phyloP scores from a whole-genome alignment of 306 rosid genomes.

The Cucurbita moschata region DNA sequence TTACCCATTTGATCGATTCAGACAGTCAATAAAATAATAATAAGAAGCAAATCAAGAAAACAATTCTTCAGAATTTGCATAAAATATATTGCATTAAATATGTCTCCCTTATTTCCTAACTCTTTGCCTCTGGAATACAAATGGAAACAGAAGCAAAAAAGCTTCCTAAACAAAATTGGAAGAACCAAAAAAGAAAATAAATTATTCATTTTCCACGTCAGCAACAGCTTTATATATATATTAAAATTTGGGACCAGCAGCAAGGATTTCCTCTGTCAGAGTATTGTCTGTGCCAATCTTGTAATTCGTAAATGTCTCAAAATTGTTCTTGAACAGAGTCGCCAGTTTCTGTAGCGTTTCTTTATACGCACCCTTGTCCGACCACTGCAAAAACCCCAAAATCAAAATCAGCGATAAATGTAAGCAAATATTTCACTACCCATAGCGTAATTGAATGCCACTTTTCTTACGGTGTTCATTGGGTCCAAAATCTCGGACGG shows the following conservation, averaged over 20 bases:
- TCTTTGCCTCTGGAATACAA: background rate
- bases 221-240: background rate
- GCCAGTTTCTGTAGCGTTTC: slow-evolving; percentile 56
- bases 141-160: background rate
- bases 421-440: background rate
- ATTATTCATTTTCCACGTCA: background rate
- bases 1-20: too few relatives aligned
- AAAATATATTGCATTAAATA: background rate
- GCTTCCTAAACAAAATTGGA: background rate
- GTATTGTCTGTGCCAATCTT: slow-evolving; percentile 46
- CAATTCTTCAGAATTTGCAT: background rate
- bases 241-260: slow-evolving; percentile 59
- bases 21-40: background rate
- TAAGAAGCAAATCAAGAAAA: background rate
- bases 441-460: background rate
- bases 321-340: slow-evolving; percentile 57
- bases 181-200: background rate
- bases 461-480: slow-evolving; percentile 39
- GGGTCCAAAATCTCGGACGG: slow-evolving; percentile 72
- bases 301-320: slow-evolving; percentile 50
- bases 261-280: slow-evolving; percentile 64
- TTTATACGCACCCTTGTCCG: slow-evolving; percentile 40
- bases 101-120: background rate
- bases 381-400: slow-evolving; percentile 35
- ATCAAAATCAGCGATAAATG: background rate